These are phyloP conservation scores for Lentinula novae-zelandiae DNA, from an alignment of 1,284 basidiomycete genomes.

Conservation along the genomic window DNA sequence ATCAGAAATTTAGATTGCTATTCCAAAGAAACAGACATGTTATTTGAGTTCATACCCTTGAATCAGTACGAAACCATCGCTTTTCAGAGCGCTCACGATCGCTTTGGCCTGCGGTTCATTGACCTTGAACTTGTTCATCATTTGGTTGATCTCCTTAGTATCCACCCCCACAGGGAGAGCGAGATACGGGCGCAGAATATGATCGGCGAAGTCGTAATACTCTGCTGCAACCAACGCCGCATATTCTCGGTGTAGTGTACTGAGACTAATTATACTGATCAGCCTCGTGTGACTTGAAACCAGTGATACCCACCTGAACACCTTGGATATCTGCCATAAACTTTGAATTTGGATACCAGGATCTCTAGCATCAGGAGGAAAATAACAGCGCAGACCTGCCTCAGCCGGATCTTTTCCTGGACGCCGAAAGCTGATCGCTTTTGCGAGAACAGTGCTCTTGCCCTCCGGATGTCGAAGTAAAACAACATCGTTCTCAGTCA, in stretches of 20 bases:
- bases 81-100: conserved; percentile 73
- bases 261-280: conserved; percentile 54
- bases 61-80: conserved; percentile 86
- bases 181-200: conserved; percentile 69
- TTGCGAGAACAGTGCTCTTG: conserved; percentile 64
- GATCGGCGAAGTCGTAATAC: conserved; percentile 75
- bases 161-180: conserved; percentile 46
- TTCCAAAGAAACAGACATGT: conserved; percentile 1
- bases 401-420: conserved; percentile 43
- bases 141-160: conserved; percentile 51
- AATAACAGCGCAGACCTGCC: conserved; percentile 46
- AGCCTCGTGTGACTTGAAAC: conserved; percentile 4
- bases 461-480: conserved; percentile 55
- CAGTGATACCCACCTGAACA: conserved; percentile 61
- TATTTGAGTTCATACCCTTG: conserved; percentile 71
- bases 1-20: conserved; percentile 7
- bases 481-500: conserved; percentile 81
- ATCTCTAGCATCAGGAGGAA: conserved; percentile 38
- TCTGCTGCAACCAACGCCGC: conserved; percentile 81
- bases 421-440: conserved; percentile 68
- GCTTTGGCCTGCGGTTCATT: conserved; percentile 96
- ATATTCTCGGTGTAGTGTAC: conserved; percentile 91
- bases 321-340: conserved; percentile 76
- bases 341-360: conserved; percentile 61
- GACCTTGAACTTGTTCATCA: conserved; percentile 72